Base-by-base conservation (phyloP, 2,329 filamentous ascomycete genomes). In the Chaetomiaceae sp. region DNA sequence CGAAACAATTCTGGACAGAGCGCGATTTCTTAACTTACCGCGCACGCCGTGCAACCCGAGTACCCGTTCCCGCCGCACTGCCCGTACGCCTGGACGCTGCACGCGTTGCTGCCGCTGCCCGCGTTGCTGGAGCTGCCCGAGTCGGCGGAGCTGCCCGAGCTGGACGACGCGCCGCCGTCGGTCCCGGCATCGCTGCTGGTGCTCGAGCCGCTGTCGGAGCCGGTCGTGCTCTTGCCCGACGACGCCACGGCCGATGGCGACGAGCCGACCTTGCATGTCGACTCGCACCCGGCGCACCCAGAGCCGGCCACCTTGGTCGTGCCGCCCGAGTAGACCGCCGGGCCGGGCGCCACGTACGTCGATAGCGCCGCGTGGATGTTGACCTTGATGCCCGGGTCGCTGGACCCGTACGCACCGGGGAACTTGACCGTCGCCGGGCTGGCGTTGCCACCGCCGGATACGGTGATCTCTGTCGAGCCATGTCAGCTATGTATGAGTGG, bases 301-400 rank as follows among this genome's bases (percentile, higher is more conserved):
- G 63, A 64, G 14, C 70, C 70, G 11, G 70, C 65, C 4, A 48
- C 52, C 59, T 68, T 68, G 5, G 64, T 68, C 2, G 62, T 61
- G 1, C 71, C 71, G n/a, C 63, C 62, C 0, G 66, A 50, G 42
- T 68, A 62, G 19, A 73, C 70, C 1, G 61, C 55, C 2, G 70
- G 70, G 3, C 72, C 71, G 1, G 72, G 71, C 4, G 68, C 68
- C 4, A 63, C 56, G 46, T 74, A 74, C 1, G 55, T 61, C 17
- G 53, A 54, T 43, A 73, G 51, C 36, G 65, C 60, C 8, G 63
- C 57, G 58, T 74, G 70, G 51, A 75, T 74, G 58, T 73, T 72
- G 55, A 74, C 60, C 24, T 66, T 60, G 47, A 75, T 71, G 10
- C 72, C 72, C 0, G 71, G 68, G 51, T 75, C 68, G 14, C 51